A percentile compares a stretch with the other conserved stretches of the same genome.
Conservation (phyloP, 805 yeast genomes). For the Starmera pachycereana region DNA sequence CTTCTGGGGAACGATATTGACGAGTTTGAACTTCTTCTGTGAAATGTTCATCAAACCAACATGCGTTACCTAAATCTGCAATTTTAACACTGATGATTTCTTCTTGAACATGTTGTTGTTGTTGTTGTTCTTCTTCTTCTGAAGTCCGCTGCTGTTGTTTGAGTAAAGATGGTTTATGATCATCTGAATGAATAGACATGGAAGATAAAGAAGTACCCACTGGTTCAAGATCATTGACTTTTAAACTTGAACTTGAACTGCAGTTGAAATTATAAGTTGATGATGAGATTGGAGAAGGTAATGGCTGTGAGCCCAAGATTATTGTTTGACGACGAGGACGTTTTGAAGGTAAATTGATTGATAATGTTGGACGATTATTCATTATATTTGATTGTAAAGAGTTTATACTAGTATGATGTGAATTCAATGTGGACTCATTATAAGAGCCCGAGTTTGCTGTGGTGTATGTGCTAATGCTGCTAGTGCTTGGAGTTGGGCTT, state of each 20-base stretch:
- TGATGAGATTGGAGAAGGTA: conserved; percentile 64
- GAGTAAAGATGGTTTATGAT: conserved; percentile 9
- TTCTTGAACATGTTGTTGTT: conserved; percentile 16
- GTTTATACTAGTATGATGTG: too few relatives aligned
- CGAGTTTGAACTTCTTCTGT: conserved; percentile 88
- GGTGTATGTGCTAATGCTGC: not conserved
- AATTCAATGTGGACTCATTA: too few relatives aligned
- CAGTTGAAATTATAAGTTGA: not conserved
- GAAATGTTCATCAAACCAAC: conserved; percentile 71
- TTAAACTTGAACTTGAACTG: conserved; percentile 7
- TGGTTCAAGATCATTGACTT: conserved; percentile 10
- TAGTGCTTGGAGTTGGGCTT: too few relatives aligned
- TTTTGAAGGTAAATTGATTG: conserved; percentile 17
- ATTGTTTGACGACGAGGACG: conserved; percentile 63
- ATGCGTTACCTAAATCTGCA: conserved; percentile 91
- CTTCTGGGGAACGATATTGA: conserved; percentile 90
- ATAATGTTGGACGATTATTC: conserved; percentile 1
- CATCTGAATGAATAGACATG: conserved; percentile 25
- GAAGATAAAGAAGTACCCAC: conserved; percentile 29
- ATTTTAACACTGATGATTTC: conserved; percentile 71
- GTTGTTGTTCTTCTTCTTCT: not conserved
- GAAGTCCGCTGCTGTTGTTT: not conserved
- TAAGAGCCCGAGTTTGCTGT: not conserved
- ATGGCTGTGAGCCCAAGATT: conserved; percentile 86
- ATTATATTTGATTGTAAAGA: not conserved